phyloP scores from a whole-genome alignment of 2,329 filamentous ascomycete species.

The Aureobasidium pullulans region DNA sequence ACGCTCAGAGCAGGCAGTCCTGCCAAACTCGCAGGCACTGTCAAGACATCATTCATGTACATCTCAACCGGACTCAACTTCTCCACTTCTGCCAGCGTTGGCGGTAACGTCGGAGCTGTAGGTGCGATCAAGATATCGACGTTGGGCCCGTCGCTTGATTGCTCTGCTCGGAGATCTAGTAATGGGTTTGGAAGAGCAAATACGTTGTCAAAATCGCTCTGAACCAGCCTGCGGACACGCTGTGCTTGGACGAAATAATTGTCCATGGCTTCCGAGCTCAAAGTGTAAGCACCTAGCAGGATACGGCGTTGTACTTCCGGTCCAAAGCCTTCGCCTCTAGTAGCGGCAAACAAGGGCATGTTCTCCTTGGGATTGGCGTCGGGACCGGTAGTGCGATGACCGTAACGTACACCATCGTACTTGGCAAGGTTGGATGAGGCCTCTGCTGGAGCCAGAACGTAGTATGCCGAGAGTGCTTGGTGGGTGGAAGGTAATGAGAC shows the following conservation, averaged over 20 bases:
- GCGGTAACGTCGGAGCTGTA: slow-evolving; percentile 72
- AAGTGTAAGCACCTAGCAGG: slow-evolving; percentile 78
- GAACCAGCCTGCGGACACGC: slow-evolving; percentile 73
- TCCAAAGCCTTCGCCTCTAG: slow-evolving; percentile 69
- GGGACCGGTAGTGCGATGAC: slow-evolving; percentile 49
- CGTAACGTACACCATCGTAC: slow-evolving; percentile 95
- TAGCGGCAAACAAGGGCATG: slow-evolving; percentile 59
- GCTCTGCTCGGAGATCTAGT: slow-evolving; percentile 24
- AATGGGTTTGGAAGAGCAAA: slow-evolving; percentile 68
- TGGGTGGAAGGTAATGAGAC: slow-evolving; percentile 78
- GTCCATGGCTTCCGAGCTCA: slow-evolving; percentile 84
- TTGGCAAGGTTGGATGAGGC: slow-evolving; percentile 93
- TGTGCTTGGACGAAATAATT: slow-evolving; percentile 97
- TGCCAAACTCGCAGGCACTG: slow-evolving; percentile 86
- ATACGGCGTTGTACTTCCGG: slow-evolving; percentile 81
- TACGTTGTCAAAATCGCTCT: slow-evolving; percentile 75
- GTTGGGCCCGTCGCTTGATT: slow-evolving; percentile 24
- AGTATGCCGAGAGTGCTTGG: slow-evolving; percentile 85
- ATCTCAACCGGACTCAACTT: slow-evolving; percentile 55
- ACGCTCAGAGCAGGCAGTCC: slow-evolving; percentile 84
- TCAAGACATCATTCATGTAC: slow-evolving; percentile 93
- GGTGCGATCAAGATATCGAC: slow-evolving; percentile 86
- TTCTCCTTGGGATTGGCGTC: slow-evolving; percentile 34
- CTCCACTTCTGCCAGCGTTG: slow-evolving; percentile 52
- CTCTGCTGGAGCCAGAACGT: slow-evolving; percentile 89